A percentile compares a stretch with the other conserved stretches of the same genome.
Conservation (phyloP, 106 monocot species). For the Dendrobium chrysotoxum region DNA sequence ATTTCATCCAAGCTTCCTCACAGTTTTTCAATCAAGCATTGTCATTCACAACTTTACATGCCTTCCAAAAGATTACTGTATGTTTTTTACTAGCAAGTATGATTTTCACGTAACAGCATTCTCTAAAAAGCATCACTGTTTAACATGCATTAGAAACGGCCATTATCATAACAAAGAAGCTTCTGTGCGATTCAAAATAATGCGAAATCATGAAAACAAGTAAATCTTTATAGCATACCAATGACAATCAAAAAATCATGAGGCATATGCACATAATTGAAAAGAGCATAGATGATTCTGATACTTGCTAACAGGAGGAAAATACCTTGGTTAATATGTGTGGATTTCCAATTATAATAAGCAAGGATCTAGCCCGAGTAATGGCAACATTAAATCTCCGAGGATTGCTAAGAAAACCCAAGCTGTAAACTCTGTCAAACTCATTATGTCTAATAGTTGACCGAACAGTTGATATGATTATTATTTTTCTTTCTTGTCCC, state of each 20-base stretch:
- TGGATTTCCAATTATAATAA: constrained; percentile 92
- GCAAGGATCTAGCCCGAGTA: constrained; percentile 84
- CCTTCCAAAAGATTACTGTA: not conserved
- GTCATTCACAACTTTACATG: not conserved
- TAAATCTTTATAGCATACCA: not conserved
- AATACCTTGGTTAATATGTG: constrained; percentile 75
- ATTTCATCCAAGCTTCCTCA: not conserved
- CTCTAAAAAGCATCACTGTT: not conserved
- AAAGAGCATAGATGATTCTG: not conserved
- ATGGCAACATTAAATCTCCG: constrained; percentile 86
- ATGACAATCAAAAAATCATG: not conserved
- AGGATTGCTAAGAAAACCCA: constrained; percentile 86
- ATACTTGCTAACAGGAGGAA: not conserved
- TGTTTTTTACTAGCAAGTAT: not conserved
- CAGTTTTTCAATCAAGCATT: not conserved
- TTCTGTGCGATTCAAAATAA: not conserved
- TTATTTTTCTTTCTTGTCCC: constrained; percentile 83
- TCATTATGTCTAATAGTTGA: constrained; percentile 88
- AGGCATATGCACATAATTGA: not conserved
- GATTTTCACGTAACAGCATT: not conserved
- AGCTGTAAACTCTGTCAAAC: constrained; percentile 63
- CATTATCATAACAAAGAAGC: not conserved
- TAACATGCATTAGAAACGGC: not conserved
- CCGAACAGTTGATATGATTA: constrained; percentile 93
- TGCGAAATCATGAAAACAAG: not conserved